Conservation (phyloP, 176 grass and related monocot genomes). For the Triticum monococcum region DNA sequence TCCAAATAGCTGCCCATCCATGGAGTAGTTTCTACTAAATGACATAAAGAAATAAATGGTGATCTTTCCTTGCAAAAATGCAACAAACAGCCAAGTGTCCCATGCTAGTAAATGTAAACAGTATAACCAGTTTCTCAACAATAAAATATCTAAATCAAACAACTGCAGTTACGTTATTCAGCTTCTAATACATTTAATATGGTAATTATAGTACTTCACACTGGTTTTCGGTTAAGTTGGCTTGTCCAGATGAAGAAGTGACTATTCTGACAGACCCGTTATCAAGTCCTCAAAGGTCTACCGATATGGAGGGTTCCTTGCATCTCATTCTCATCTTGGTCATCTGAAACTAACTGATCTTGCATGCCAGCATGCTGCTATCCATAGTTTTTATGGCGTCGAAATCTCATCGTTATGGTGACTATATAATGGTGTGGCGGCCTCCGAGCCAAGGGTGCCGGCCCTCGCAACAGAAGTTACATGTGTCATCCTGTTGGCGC, state of each 20-base stretch:
- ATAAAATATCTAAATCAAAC: background rate
- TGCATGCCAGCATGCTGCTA: background rate
- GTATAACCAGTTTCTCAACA: background rate
- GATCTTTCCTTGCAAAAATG: constrained; percentile 14
- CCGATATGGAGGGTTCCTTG: background rate
- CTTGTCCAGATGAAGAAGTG: background rate
- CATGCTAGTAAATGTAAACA: background rate
- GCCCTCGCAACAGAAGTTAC: background rate
- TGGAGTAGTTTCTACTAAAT: background rate
- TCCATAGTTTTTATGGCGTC: too few relatives aligned
- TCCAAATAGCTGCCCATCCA: background rate
- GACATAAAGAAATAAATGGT: background rate
- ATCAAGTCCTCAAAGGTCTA: background rate
- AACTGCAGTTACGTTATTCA: background rate
- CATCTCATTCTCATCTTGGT: background rate
- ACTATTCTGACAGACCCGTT: background rate
- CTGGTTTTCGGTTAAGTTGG: background rate
- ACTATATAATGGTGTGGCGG: background rate
- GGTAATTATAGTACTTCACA: background rate
- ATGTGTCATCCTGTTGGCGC: background rate
- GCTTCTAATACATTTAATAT: background rate
- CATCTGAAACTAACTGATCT: background rate
- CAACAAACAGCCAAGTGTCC: background rate
- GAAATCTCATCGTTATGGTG: background rate
- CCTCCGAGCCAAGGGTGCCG: background rate